These are phyloP conservation scores for Cutaneotrichosporon cyanovorans DNA, from an alignment of 1,284 basidiomycete species.

Conservation along the genomic window DNA sequence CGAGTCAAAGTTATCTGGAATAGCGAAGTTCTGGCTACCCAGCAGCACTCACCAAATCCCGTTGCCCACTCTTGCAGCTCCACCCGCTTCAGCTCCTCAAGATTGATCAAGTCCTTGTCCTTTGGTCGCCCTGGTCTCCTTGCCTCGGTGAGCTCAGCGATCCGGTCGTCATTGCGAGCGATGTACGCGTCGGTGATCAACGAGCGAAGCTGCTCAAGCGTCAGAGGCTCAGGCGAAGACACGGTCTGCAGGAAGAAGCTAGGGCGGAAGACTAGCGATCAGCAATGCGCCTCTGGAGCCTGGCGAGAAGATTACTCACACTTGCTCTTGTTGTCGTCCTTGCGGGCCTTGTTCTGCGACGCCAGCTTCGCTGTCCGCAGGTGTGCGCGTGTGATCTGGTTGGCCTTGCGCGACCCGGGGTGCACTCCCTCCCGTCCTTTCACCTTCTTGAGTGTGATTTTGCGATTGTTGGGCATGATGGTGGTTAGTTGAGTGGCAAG, in stretches of 20 bases:
- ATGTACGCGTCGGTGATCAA: slow-evolving; percentile 67
- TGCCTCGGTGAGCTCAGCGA: slow-evolving; percentile 57
- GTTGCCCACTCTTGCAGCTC: slow-evolving; percentile 70
- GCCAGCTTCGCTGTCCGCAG: slow-evolving; percentile 63
- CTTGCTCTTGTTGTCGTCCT: slow-evolving; percentile 41
- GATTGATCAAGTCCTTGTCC: slow-evolving; percentile 58
- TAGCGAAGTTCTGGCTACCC: too few species aligned
- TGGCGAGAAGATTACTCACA: slow-evolving; percentile 17
- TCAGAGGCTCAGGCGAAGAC: slow-evolving; percentile 53
- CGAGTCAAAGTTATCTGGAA: too few species aligned
- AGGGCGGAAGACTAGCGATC: slow-evolving; percentile 58
- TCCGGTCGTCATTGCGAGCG: slow-evolving; percentile 60
- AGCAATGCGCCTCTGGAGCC: too few species aligned
- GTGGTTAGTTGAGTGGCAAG: slow-evolving; percentile 5
- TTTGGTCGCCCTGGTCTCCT: slow-evolving; percentile 72
- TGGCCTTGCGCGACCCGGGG: slow-evolving; percentile 49
- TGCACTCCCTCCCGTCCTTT: slow-evolving; percentile 44
- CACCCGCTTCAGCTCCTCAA: slow-evolving; percentile 63
- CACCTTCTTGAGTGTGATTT: slow-evolving; percentile 44
- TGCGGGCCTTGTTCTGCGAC: slow-evolving; percentile 51
- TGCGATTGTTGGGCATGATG: slow-evolving; percentile 41
- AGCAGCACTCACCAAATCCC: slow-evolving; percentile 70
- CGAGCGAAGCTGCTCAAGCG: slow-evolving; percentile 60
- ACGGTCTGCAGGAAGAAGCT: slow-evolving; percentile 71
- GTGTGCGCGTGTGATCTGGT: slow-evolving; percentile 64